Base-by-base conservation (phyloP, 352 stramenopile genomes). In the Thalassiosira exigua region DNA sequence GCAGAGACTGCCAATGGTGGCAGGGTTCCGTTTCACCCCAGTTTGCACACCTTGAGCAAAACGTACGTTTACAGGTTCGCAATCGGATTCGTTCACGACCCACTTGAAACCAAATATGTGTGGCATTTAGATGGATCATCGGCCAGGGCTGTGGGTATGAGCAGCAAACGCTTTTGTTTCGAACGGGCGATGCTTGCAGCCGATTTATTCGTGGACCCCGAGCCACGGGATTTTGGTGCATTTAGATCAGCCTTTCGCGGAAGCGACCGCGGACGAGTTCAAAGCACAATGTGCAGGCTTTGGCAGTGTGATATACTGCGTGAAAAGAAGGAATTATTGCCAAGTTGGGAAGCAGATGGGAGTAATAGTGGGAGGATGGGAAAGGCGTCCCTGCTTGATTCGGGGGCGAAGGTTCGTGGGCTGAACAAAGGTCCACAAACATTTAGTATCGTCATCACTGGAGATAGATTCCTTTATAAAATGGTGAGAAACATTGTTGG, bases 391-490 rank as follows among this genome's bases (percentile, higher is more conserved):
- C 1, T 5, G 67, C 79, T 51, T n/a, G 36, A 52, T 53, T 24
- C 32, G 22, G 39, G 11, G 17, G 39, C n/a, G n/a, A n/a, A n/a
- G n/a, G n/a, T n/a, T n/a, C n/a, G n/a, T n/a, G 39, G 27, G 11
- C 2, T 42, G 17, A 0, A 39, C 32, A 24, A 72, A 46, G 29
- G 24, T 44, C 61, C 53, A 70, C 71, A 67, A 44, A 84, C 64
- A 32, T 90, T 75, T 56, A 84, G 48, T 19, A 64, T 94, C 19
- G 56, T 74, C 0, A 79, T 94, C 12, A 82, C 60, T 7, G 88
- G 86, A 14, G 82, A 94, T 73, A 72, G 86, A 44, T 94, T 92
- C 67, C 57, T 92, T 3, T 94, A 92, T 59, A 92, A 92, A 75
- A 91, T 91, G 83, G 71, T 90, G 26, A 67, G 89, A 39, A 86